These are phyloP conservation scores for Ogataea ganodermae DNA, from an alignment of 805 yeast species.

Conservation along the genomic window DNA sequence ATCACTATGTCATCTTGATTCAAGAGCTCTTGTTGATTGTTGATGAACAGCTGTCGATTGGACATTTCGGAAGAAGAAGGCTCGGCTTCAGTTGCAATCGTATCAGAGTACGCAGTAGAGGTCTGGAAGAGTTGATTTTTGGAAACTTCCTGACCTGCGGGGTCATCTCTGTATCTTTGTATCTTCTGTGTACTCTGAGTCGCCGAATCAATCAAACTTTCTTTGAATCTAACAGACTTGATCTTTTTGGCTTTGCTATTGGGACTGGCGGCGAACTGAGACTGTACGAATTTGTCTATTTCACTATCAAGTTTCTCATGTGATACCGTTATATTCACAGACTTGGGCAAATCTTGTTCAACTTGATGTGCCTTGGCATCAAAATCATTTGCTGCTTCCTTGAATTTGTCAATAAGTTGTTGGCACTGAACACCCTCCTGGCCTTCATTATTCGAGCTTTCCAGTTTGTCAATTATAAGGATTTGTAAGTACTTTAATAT, in stretches of 20 bases:
- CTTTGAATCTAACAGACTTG: constrained; percentile 30
- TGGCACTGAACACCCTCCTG: constrained; percentile 1
- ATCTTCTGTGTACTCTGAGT: constrained; percentile 1
- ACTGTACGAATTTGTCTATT: constrained; percentile 1
- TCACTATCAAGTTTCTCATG: constrained; percentile 7
- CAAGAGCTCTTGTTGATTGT: constrained; percentile 47
- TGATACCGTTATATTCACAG: constrained; percentile 2
- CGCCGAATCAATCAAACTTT: constrained; percentile 24
- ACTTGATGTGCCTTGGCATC: constrained; percentile 5
- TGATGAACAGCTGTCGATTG: constrained; percentile 35
- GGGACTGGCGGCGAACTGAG: constrained; percentile 1
- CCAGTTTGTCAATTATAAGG: constrained; percentile 19
- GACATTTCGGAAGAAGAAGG: constrained; percentile 22
- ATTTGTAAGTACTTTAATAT: constrained; percentile 20
- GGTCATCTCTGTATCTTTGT: constrained; percentile 19
- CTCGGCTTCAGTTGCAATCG: constrained; percentile 7
- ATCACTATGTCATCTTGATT: constrained; percentile 49
- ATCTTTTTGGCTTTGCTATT: constrained; percentile 17
- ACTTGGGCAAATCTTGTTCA: constrained; percentile 10
- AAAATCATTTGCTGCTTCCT: constrained; percentile 5
- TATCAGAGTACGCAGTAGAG: constrained; percentile 5
- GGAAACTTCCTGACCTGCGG: constrained; percentile 5
- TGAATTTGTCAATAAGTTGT: constrained; percentile 4
- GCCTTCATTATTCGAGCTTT: constrained; percentile 1
- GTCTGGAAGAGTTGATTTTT: constrained; percentile 13